Conservation (phyloP, 805 yeast species). For the Kuraishia hungarica region DNA sequence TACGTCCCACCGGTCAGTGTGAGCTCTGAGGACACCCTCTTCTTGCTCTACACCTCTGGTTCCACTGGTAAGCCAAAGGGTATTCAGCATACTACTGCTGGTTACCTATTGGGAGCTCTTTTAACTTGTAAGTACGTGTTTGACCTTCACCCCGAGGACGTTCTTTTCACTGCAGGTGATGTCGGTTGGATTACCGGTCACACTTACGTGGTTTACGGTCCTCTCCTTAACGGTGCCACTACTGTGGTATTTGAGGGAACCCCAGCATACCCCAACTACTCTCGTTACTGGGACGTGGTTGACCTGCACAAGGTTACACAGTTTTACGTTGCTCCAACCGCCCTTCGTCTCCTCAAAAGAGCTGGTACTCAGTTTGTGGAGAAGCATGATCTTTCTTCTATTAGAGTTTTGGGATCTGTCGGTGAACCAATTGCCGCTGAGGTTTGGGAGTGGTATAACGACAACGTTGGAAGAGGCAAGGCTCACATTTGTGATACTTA, state of each 20-base stretch:
- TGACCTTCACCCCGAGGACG: constrained; percentile 68
- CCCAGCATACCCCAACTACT: constrained; percentile 75
- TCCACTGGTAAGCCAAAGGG: constrained; percentile 89
- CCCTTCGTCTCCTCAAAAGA: constrained; percentile 65
- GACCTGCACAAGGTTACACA: constrained; percentile 66
- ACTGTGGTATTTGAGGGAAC: constrained; percentile 82
- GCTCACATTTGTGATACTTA: constrained; percentile 75
- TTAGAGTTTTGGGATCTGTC: constrained; percentile 71
- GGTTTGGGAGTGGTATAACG: constrained; percentile 82
- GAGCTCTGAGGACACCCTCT: constrained; percentile 73
- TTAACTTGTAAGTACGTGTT: constrained; percentile 68
- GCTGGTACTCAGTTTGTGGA: constrained; percentile 60
- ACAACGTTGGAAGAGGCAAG: constrained; percentile 59
- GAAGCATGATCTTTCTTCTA: constrained; percentile 51
- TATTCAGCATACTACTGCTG: constrained; percentile 75
- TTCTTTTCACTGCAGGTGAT: constrained; percentile 81
- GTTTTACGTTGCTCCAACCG: constrained; percentile 82
- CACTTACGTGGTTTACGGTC: constrained; percentile 77
- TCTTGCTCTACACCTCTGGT: constrained; percentile 77
- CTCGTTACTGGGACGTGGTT: constrained; percentile 75
- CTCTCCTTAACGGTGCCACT: constrained; percentile 67
- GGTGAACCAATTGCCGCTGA: constrained; percentile 86
- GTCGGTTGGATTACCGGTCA: constrained; percentile 92
- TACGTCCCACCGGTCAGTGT: constrained; percentile 72
- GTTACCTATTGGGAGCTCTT: constrained; percentile 67